Conservation (phyloP, 805 yeast genomes). For the Cyberlindnera mycetangii region DNA sequence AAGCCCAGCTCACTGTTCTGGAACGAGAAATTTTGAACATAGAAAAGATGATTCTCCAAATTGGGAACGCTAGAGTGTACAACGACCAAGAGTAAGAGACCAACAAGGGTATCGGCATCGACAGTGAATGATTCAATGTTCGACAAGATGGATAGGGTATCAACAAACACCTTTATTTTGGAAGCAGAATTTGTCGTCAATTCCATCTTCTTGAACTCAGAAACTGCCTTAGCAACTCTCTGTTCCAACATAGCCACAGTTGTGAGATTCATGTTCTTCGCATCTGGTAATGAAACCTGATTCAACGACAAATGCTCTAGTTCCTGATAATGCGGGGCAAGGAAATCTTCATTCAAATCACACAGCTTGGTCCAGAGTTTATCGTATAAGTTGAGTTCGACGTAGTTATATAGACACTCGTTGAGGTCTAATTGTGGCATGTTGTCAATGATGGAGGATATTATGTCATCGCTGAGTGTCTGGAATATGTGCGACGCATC, state of each 20-base stretch:
- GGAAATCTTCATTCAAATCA: constrained; percentile 25
- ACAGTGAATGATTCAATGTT: constrained; percentile 35
- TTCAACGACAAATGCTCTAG: constrained; percentile 34
- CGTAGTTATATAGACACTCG: constrained; percentile 60
- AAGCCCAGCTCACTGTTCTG: constrained; percentile 53
- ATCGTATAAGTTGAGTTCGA: constrained; percentile 66
- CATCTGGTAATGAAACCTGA: constrained; percentile 40
- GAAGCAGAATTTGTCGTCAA: constrained; percentile 44
- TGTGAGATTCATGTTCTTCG: constrained; percentile 27
- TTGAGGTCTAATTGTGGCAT: constrained; percentile 45
- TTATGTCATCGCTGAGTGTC: constrained; percentile 22
- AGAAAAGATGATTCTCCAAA: constrained; percentile 61
- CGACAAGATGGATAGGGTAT: constrained; percentile 53
- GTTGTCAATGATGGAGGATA: constrained; percentile 24
- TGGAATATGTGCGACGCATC: constrained; percentile 30
- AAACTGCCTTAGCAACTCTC: constrained; percentile 49
- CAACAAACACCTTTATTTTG: constrained; percentile 47
- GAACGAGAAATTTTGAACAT: constrained; percentile 58
- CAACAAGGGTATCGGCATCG: constrained; percentile 81
- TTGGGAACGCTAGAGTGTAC: constrained; percentile 56
- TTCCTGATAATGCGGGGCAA: constrained; percentile 22
- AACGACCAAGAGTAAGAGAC: constrained; percentile 68
- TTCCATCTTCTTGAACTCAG: constrained; percentile 45
- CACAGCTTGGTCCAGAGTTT: constrained; percentile 56
- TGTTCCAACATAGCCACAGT: constrained; percentile 35